phyloP scores from a whole-genome alignment of 163 green algal species.

The Prototheca stagnorum region DNA sequence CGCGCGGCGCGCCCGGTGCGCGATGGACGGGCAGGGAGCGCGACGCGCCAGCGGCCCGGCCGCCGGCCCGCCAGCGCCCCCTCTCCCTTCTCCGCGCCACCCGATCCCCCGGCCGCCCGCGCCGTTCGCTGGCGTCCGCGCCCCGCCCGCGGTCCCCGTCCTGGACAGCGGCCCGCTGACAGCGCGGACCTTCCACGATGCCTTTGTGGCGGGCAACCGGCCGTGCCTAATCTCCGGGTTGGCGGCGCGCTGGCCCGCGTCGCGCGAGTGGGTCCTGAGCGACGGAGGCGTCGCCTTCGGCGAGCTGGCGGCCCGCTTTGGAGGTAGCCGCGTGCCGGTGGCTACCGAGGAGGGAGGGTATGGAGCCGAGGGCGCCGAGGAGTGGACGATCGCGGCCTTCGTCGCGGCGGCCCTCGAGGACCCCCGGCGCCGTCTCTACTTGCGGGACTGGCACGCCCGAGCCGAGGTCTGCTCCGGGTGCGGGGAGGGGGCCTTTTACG shows the following conservation, averaged over 20 bases:
- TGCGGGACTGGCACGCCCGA: neutral
- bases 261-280: slow-evolving; percentile 16
- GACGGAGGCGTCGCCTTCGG: slow-evolving; percentile 16
- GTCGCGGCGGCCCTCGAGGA: neutral
- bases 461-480: neutral
- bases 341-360: too few relatives aligned
- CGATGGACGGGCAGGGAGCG: too few relatives aligned
- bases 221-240: slow-evolving; percentile 10
- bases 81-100: too few relatives aligned
- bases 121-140: too few relatives aligned
- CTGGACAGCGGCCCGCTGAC: too few relatives aligned
- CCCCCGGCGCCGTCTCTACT: neutral
- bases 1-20: too few relatives aligned
- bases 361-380: too few relatives aligned
- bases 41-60: too few relatives aligned
- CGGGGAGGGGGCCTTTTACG: neutral
- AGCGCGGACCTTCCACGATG: too few relatives aligned
- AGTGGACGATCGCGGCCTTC: slow-evolving; percentile 30
- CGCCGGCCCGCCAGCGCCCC: too few relatives aligned
- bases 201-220: neutral
- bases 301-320: slow-evolving; percentile 20
- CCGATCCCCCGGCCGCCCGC: too few relatives aligned
- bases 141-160: too few relatives aligned
- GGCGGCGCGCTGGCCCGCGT: slow-evolving; percentile 18
- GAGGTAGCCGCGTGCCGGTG: slow-evolving; percentile 20